These are phyloP conservation scores for Hemileccinum impolitum DNA, from an alignment of 768 basidiomycete species.

Conservation along the genomic window DNA sequence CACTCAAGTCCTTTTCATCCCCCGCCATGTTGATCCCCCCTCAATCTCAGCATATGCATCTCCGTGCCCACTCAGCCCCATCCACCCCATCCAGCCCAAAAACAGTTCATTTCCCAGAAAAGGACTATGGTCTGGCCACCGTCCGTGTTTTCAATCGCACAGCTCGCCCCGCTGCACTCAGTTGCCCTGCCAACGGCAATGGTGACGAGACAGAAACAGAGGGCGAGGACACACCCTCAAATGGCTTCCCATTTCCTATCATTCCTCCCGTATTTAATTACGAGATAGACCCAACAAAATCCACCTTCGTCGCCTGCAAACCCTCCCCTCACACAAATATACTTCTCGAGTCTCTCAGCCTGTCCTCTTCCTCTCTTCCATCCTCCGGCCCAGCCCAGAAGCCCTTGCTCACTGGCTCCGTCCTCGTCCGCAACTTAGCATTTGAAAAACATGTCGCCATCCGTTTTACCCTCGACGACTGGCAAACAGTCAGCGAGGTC, in stretches of 20 bases:
- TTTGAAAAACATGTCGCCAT: conserved; percentile 85
- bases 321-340: conserved; percentile 25
- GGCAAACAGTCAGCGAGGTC: conserved; percentile 92
- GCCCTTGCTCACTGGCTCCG: conserved; percentile 59
- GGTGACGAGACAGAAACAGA: conserved; percentile 49
- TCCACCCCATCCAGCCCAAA: conserved; percentile 59
- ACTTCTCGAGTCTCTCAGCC: conserved; percentile 36
- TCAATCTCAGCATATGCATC: conserved; percentile 11
- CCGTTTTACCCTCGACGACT: conserved; percentile 89
- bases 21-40: conserved; percentile 9
- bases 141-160: conserved; percentile 61
- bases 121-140: conserved; percentile 56
- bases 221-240: conserved; percentile 15
- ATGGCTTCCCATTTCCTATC: conserved; percentile 26
- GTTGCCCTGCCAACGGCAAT: conserved; percentile 12
- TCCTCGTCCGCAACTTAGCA: conserved; percentile 81
- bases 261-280: conserved; percentile 12
- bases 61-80: conserved; percentile 55
- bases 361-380: conserved; percentile 17
- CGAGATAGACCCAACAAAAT: conserved; percentile 20
- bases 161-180: conserved; percentile 65
- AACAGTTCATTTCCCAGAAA: conserved; percentile 84
- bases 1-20: conserved; percentile 26
- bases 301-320: conserved; percentile 12
- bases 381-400: conserved; percentile 2